Percentiles rank a stretch among this genome's conserved stretches.
phyloP scores from a whole-genome alignment of 345 rosid genomes.

The Citrus mangshanensis region DNA sequence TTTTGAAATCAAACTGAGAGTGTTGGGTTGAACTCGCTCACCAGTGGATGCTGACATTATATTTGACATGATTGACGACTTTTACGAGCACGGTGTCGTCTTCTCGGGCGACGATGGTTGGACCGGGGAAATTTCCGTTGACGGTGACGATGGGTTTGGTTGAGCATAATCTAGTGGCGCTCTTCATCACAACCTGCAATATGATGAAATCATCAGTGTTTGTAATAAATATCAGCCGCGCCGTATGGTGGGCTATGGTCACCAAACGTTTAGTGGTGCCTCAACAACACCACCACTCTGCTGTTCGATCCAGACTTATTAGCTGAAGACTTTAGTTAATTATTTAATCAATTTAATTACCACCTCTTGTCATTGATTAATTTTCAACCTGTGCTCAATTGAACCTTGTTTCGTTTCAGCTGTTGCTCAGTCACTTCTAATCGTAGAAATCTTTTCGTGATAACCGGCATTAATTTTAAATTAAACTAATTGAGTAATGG shows the following conservation, averaged over 20 bases:
- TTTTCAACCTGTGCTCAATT: background rate
- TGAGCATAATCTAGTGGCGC: slow-evolving; percentile 58
- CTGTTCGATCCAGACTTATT: background rate
- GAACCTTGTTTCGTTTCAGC: background rate
- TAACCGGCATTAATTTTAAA: background rate
- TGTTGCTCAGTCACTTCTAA: slow-evolving; percentile 1
- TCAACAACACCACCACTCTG: background rate
- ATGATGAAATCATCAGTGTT: background rate
- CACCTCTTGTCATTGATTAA: too few species aligned
- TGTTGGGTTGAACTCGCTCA: background rate
- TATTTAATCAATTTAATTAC: too few species aligned
- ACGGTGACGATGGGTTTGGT: slow-evolving; percentile 80
- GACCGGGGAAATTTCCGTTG: slow-evolving; percentile 66
- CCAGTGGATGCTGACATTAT: slow-evolving; percentile 64
- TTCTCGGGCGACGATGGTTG: slow-evolving; percentile 53
- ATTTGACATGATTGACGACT: slow-evolving; percentile 63
- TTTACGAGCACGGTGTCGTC: slow-evolving; percentile 58
- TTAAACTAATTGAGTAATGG: background rate
- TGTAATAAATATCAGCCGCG: background rate
- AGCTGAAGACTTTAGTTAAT: too few species aligned
- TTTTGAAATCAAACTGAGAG: too few species aligned
- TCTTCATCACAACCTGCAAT: slow-evolving; percentile 61
- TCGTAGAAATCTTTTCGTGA: background rate
- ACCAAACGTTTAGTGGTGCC: slow-evolving; percentile 5
- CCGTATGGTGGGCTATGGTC: background rate